Base-by-base conservation (phyloP, 2,329 filamentous ascomycete species). In the Exophiala phaeomuriformis region DNA sequence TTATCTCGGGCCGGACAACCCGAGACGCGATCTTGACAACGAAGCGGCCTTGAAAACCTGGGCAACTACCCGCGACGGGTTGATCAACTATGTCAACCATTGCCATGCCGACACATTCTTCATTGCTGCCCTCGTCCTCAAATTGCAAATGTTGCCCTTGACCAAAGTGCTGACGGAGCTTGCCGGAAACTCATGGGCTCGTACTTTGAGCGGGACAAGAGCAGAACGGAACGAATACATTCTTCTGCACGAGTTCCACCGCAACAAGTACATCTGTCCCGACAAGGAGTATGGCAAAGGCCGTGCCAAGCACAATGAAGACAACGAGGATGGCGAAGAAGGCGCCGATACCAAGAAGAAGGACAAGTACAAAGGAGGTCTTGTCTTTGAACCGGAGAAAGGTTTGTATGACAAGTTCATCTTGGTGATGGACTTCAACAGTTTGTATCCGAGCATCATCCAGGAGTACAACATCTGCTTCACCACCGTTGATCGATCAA, bases 391-490 rank as follows among this genome's bases (percentile, higher is more conserved):
- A 69, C 93, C 93, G 3, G 90, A 97, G 69, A 96, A 91, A 70
- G 93, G 94, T 12, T 79, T 98, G 3, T 98, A 98, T 67, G 93
- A 98, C 78, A 95, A 94, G 72, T 96, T 94, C 69, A 87, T 98
- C 50, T 80, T 98, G 52, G 94, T 98, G 70, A 98, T 98, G 94
- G 93, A 98, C 76, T 98, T 98, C 77, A 98, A 98, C 79, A 96
- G 90, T 64, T 77, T 98, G 58, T 98, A 98, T 65, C 93, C 93
- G 32, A 96, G 89, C 67, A 97, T 98, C 66, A 98, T 98, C 57
- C 94, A 98, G 67, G 94, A 98, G 77, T 98, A 84, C 75, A 98
- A 98, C 71, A 98, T 98, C 63, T 98, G 94, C 75, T 98, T 98
- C 72, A 98, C 93, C 1, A 98, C 94, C 0, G 90, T 98, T 4